Evolutionary conservation across 2,329 filamentous ascomycete genomes (phyloP).

Genomic region (Fusarium brachygibbosum): DNA sequence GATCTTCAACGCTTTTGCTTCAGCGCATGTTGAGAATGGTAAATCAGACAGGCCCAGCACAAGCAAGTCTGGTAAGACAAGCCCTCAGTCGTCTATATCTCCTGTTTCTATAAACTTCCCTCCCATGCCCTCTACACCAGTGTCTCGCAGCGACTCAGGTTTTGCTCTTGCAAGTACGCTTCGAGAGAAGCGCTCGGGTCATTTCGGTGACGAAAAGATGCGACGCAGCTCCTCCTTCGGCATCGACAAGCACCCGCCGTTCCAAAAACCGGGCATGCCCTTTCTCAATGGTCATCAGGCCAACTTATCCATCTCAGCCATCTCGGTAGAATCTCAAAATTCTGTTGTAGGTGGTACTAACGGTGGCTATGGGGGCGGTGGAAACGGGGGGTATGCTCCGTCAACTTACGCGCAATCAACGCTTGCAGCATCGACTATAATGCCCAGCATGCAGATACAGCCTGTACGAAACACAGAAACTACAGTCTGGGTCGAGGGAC

Average conservation of each 20-base stretch:
- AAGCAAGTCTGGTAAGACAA: constrained; percentile 72
- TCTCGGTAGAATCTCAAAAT: constrained; percentile 74
- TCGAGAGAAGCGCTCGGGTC: constrained; percentile 92
- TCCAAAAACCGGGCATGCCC: constrained; percentile 78
- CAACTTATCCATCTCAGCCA: constrained; percentile 70
- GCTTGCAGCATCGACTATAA: constrained; percentile 85
- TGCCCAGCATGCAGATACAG: constrained; percentile 86
- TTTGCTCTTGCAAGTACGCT: constrained; percentile 88
- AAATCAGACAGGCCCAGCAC: constrained; percentile 84
- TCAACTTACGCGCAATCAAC: constrained; percentile 90
- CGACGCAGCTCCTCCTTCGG: constrained; percentile 94
- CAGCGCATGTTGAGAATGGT: constrained; percentile 76
- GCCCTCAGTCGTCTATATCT: constrained; percentile 76
- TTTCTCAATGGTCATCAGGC: constrained; percentile 76
- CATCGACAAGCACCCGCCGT: constrained; percentile 76
- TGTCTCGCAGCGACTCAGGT: constrained; percentile 92
- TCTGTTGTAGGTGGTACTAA: constrained; percentile 67
- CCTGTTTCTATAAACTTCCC: constrained; percentile 85
- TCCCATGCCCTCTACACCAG: constrained; percentile 78
- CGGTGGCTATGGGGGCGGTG: constrained; percentile 43
- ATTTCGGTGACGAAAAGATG: constrained; percentile 84
- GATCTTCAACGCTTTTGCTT: constrained; percentile 92
- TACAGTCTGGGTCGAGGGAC: constrained; percentile 86
- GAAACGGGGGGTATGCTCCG: constrained; percentile 76
- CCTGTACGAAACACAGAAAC: constrained; percentile 83